These are phyloP conservation scores for Cucumis cinereus DNA, from an alignment of 306 rosid species.

Conservation along the genomic window DNA sequence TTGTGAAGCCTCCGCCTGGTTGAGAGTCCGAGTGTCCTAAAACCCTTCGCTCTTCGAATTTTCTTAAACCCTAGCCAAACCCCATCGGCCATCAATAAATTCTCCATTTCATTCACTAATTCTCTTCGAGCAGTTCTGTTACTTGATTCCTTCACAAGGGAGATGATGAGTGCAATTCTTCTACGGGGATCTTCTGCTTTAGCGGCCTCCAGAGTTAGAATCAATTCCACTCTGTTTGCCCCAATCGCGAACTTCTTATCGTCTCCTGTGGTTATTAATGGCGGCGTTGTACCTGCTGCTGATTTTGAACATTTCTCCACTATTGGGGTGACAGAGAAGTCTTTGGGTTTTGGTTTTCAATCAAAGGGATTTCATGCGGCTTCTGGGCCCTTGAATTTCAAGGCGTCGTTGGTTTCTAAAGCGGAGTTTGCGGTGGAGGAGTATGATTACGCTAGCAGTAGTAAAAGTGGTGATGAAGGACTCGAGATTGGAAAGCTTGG, in stretches of 20 bases:
- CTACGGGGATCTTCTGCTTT: slow-evolving; percentile 12
- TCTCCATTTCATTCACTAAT: neutral
- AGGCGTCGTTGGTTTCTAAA: slow-evolving; percentile 29
- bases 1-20: neutral
- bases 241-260: neutral
- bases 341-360: slow-evolving; percentile 12
- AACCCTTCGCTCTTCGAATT: neutral
- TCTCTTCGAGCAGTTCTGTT: neutral
- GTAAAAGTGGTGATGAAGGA: slow-evolving; percentile 38
- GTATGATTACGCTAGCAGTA: slow-evolving; percentile 32
- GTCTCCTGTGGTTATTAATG: neutral
- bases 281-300: neutral
- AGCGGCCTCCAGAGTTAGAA: slow-evolving; percentile 9
- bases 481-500: slow-evolving; percentile 73
- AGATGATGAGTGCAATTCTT: slow-evolving; percentile 10
- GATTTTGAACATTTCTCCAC: slow-evolving; percentile 14
- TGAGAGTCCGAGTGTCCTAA: neutral
- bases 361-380: slow-evolving; percentile 34
- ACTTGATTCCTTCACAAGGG: neutral
- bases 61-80: neutral
- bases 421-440: slow-evolving; percentile 52
- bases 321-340: neutral
- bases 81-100: neutral
- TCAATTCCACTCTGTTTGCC: neutral
- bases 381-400: slow-evolving; percentile 35